Evolutionary conservation across 2,329 filamentous ascomycete species (phyloP).

Genomic region (Paecilomyces formosus): DNA sequence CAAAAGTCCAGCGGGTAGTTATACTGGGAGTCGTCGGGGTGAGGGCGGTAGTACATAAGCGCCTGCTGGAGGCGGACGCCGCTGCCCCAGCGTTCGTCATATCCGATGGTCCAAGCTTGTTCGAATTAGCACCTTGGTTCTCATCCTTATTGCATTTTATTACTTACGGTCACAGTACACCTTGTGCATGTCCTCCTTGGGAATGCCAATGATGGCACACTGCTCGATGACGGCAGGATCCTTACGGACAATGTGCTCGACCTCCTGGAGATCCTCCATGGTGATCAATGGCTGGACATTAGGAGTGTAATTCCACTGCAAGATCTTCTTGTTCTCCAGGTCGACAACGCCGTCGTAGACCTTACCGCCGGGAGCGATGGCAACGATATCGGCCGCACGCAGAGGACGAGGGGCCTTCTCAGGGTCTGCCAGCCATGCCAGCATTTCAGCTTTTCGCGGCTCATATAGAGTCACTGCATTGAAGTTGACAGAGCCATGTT

Average conservation of each 20-base stretch:
- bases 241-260: constrained; percentile 67
- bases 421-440: constrained; percentile 65
- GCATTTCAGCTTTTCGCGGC: constrained; percentile 78
- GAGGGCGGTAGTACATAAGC: constrained; percentile 88
- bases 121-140: background rate
- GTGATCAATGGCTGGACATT: constrained; percentile 84
- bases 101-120: constrained; percentile 83
- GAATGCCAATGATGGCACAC: constrained; percentile 74
- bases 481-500: constrained; percentile 67
- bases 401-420: constrained; percentile 54
- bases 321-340: constrained; percentile 57
- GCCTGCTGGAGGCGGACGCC: constrained; percentile 78
- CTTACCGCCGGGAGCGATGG: constrained; percentile 68
- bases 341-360: constrained; percentile 79
- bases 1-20: constrained; percentile 89
- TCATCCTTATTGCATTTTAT: background rate
- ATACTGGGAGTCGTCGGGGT: constrained; percentile 82
- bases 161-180: constrained; percentile 79
- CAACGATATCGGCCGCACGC: constrained; percentile 74
- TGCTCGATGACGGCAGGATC: constrained; percentile 87
- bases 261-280: constrained; percentile 78
- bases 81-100: constrained; percentile 81
- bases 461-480: constrained; percentile 81
- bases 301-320: constrained; percentile 66
- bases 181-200: constrained; percentile 81